phyloP scores from a whole-genome alignment of 805 yeast genomes.

The Candida caryicola region DNA sequence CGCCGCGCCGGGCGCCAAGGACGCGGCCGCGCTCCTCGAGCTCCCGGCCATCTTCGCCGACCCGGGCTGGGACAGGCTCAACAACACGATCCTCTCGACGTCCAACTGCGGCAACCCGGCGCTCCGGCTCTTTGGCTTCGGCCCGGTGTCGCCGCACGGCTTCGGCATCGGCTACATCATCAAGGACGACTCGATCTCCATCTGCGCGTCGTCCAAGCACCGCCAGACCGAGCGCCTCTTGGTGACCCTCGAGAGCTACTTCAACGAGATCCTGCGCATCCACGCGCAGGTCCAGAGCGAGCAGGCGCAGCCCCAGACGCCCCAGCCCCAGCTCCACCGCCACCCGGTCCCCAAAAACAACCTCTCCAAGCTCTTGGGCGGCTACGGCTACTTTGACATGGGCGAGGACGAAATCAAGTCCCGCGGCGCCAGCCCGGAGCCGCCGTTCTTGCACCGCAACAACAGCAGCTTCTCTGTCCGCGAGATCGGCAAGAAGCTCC shows the following conservation, averaged over 20 bases:
- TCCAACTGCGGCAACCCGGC: conserved; percentile 65
- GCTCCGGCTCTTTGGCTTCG: conserved; percentile 54
- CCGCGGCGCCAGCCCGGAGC: conserved; percentile 59
- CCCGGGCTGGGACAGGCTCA: conserved; percentile 82
- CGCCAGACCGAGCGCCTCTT: conserved; percentile 57
- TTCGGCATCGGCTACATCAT: conserved; percentile 57
- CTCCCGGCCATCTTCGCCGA: conserved; percentile 81
- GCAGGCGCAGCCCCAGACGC: conserved; percentile 3
- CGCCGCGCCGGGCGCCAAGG: conserved; percentile 9
- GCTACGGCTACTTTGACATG: conserved; percentile 60
- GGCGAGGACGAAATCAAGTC: conserved; percentile 52
- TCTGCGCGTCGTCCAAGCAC: conserved; percentile 59
- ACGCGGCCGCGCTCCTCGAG: conserved; percentile 20
- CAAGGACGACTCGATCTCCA: conserved; percentile 49
- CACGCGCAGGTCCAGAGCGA: conserved; percentile 23
- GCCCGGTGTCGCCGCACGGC: conserved; percentile 57
- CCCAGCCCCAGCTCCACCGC: conserved; percentile 1
- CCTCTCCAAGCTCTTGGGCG: conserved; percentile 42
- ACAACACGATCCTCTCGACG: conserved; percentile 70
- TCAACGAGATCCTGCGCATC: conserved; percentile 43
- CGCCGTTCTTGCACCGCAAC: conserved; percentile 39
- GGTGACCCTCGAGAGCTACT: conserved; percentile 49
- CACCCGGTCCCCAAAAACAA: conserved; percentile 4
- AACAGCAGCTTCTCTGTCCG: conserved; percentile 42
- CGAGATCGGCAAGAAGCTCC: conserved; percentile 63